A percentile compares a stretch with the other conserved stretches of the same genome.
Conservation (phyloP, 192 early-diverging fungal species). For the Mortierella alpina region DNA sequence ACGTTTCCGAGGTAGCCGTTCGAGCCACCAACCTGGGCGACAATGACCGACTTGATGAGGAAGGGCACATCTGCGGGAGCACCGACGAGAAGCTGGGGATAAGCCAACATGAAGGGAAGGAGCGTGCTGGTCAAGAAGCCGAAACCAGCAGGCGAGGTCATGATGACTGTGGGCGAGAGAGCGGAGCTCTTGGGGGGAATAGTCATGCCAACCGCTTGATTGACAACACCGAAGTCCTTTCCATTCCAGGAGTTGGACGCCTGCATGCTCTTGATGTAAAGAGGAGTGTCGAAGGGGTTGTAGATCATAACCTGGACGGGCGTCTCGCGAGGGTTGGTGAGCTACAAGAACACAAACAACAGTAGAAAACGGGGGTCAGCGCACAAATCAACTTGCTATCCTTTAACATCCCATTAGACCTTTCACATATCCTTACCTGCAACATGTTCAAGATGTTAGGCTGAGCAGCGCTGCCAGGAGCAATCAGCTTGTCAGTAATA, state of each 20-base stretch:
- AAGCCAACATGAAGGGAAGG: slow-evolving; percentile 21
- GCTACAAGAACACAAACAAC: background rate
- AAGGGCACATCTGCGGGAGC: slow-evolving; percentile 25
- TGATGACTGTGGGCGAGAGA: slow-evolving; percentile 21
- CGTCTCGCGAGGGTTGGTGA: slow-evolving; percentile 8
- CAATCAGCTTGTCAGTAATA: slow-evolving; percentile 57
- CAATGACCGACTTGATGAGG: slow-evolving; percentile 26
- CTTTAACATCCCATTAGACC: too few relatives aligned
- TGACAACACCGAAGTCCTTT: slow-evolving; percentile 57
- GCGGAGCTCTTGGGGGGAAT: slow-evolving; percentile 28
- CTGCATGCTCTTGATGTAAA: slow-evolving; percentile 59
- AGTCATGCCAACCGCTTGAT: slow-evolving; percentile 56
- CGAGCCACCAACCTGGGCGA: slow-evolving; percentile 24
- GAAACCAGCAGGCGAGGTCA: slow-evolving; percentile 26
- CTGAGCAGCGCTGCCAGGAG: slow-evolving; percentile 35
- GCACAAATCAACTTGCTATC: background rate
- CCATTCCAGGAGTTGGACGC: slow-evolving; percentile 50
- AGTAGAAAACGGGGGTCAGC: background rate
- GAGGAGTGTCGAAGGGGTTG: slow-evolving; percentile 64
- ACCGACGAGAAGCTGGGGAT: slow-evolving; percentile 13
- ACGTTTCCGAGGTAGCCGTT: slow-evolving; percentile 43
- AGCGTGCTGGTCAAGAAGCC: slow-evolving; percentile 21
- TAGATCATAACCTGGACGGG: slow-evolving; percentile 60
- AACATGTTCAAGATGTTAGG: slow-evolving; percentile 32
- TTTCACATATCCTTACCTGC: background rate